Evolutionary conservation across 331 rosid species (phyloP).

Genomic region (Cucumis variabilis): DNA sequence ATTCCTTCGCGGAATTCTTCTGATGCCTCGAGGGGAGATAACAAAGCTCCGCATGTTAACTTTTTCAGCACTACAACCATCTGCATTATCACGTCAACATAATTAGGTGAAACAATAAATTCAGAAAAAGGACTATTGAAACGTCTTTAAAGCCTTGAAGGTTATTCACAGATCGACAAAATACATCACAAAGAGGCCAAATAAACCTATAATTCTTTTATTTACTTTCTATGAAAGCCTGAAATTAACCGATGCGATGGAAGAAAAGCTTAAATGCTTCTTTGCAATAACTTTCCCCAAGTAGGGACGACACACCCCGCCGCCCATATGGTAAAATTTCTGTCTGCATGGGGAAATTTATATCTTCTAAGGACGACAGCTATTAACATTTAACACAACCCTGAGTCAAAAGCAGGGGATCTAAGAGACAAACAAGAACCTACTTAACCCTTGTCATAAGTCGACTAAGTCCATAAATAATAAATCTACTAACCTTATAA

Average conservation of each 20-base stretch:
- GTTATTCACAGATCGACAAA: not conserved
- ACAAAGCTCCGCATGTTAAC: constrained; percentile 88
- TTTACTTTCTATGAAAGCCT: not conserved
- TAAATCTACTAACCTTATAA: not conserved
- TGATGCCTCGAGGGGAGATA: constrained; percentile 89
- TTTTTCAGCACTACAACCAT: constrained; percentile 92
- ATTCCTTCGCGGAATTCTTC: constrained; percentile 98
- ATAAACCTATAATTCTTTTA: not conserved
- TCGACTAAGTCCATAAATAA: not conserved
- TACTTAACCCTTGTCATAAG: not conserved
- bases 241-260: not conserved
- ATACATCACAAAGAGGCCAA: not conserved
- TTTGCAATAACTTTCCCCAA: not conserved
- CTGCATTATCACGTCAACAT: constrained; percentile 52
- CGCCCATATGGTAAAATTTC: too few species aligned
- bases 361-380: not conserved
- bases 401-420: not conserved
- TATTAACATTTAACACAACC: not conserved
- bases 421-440: not conserved
- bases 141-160: not conserved
- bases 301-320: not conserved
- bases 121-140: not conserved
- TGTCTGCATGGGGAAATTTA: not conserved
- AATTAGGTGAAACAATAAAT: constrained; percentile 26
- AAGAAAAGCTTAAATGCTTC: not conserved